These are phyloP conservation scores for Neurospora sp. DNA, from an alignment of 495 filamentous ascomycete genomes.

Conservation along the genomic window DNA sequence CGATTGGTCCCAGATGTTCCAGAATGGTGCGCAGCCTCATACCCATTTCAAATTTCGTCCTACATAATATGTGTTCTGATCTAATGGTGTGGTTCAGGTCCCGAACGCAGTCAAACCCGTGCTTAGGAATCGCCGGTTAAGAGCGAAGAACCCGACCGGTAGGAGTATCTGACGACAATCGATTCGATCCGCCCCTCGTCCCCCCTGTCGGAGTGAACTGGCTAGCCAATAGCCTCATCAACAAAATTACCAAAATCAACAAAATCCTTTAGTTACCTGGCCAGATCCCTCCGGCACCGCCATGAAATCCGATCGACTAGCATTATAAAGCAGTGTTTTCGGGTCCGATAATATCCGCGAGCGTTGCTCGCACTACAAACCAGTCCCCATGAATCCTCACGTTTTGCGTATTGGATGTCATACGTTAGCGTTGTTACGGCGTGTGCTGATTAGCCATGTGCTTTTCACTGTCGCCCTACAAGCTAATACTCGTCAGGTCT, in stretches of 20 bases:
- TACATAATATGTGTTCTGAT: constrained; percentile 49
- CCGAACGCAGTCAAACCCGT: constrained; percentile 44
- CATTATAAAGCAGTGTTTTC: constrained; percentile 38
- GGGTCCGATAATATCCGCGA: constrained; percentile 49
- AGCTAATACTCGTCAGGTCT: constrained; percentile 43
- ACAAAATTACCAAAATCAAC: constrained; percentile 38
- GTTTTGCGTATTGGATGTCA: constrained; percentile 47
- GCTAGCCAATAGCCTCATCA: constrained; percentile 35
- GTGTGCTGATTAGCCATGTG: constrained; percentile 32
- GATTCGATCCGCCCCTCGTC: constrained; percentile 29
- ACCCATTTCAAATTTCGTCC: constrained; percentile 12
- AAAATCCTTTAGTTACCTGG: constrained; percentile 37
- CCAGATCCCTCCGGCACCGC: constrained; percentile 27
- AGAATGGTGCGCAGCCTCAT: constrained; percentile 49
- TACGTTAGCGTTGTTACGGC: constrained; percentile 49
- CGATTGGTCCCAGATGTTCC: constrained; percentile 67
- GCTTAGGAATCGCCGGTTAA: constrained; percentile 27
- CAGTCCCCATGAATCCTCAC: constrained; percentile 54
- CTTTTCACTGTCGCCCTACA: constrained; percentile 57
- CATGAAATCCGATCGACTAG: constrained; percentile 24
- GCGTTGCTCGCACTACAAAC: constrained; percentile 49
- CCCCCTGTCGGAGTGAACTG: constrained; percentile 30
- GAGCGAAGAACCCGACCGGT: constrained; percentile 20
- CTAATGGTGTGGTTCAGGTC: constrained; percentile 40
- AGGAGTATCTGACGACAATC: constrained; percentile 30